phyloP scores from a whole-genome alignment of 306 rosid species.

The Sindora glabra region DNA sequence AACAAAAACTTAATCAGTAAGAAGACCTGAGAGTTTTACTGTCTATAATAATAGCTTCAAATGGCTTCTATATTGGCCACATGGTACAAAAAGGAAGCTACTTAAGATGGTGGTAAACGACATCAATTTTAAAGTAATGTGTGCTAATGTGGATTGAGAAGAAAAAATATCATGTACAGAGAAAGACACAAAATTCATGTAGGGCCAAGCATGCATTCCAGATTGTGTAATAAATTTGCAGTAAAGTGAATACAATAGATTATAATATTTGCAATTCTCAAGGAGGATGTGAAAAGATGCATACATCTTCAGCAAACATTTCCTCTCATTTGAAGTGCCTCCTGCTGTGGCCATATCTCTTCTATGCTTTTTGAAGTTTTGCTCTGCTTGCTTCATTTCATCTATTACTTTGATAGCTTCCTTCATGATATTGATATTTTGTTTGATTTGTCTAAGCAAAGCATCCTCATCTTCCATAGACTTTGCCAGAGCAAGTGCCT shows the following conservation, averaged over 20 bases:
- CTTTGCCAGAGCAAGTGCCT: slow-evolving; percentile 52
- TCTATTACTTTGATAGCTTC: slow-evolving; percentile 45
- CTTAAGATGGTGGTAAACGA: background rate
- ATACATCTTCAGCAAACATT: slow-evolving; percentile 41
- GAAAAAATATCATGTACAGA: no score
- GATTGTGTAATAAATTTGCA: no score
- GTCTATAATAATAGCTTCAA: slow-evolving; percentile 15
- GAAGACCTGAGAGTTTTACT: slow-evolving; percentile 15
- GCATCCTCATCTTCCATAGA: slow-evolving; percentile 80
- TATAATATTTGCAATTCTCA: slow-evolving; percentile 51
- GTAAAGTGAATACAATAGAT: background rate
- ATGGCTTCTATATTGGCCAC: slow-evolving; percentile 4
- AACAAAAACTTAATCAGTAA: slow-evolving; percentile 22
- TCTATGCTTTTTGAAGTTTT: slow-evolving; percentile 58
- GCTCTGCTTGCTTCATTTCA: slow-evolving; percentile 60
- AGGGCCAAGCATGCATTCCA: no score
- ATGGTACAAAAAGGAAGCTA: background rate
- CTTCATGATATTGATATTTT: slow-evolving; percentile 46
- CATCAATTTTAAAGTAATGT: no score
- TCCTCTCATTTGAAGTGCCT: slow-evolving; percentile 61
- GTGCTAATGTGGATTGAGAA: no score
- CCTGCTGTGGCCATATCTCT: slow-evolving; percentile 49
- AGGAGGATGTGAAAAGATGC: slow-evolving; percentile 51
- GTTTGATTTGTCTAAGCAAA: slow-evolving; percentile 47
- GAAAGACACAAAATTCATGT: no score